Base-by-base conservation (phyloP, 768 basidiomycete species). In the Tricholoma flavovirens region DNA sequence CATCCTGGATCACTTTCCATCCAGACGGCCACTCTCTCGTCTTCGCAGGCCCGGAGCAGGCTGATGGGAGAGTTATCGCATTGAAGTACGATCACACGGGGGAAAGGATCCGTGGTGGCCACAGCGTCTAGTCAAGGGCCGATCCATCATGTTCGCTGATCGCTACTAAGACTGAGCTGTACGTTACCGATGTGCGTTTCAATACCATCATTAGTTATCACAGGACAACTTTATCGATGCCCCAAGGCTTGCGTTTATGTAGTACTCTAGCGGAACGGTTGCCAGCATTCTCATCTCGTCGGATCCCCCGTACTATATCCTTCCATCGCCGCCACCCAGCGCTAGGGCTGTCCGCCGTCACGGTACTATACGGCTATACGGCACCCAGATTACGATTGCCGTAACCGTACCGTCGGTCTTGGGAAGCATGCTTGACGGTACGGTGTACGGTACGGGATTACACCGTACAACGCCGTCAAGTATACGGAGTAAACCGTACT, bases 1-100 rank as follows among this genome's bases (percentile, higher is more conserved):
- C 90, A 0, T 90, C 89, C 5, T 93, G 91, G 91, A 76, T 94
- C 58, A 79, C 84, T 10, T 70, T 73, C 6, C 80, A 87, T 63
- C 83, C 84, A 0, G 68, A 65, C 0, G 79, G 86, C 58, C 73
- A 70, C 43, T 79, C 81, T 3, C 62, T 91, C 24, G 73, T 90
- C 30, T 86, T 85, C 62, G 73, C 88, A 10, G 84, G 78, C 0
- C 73, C 91, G 17, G 86, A 91, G 61, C 81, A 86, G 57, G 60
- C 75, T 0, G 80, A 87, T n/a, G 90, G 92, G 12, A 75, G 76
- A 66, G 75, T 86, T 22, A 64, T 84, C 6, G 83, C 79, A 12
- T 62, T 93, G 55, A 81, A 78, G 59, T 81, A 82, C 56, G 81
- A 82, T 57, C 58, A 67, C n/a, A n/a, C 69, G 75, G 14, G 84